phyloP scores from a whole-genome alignment of 2,329 filamentous ascomycete genomes.

The Colletotrichum zoysiae region DNA sequence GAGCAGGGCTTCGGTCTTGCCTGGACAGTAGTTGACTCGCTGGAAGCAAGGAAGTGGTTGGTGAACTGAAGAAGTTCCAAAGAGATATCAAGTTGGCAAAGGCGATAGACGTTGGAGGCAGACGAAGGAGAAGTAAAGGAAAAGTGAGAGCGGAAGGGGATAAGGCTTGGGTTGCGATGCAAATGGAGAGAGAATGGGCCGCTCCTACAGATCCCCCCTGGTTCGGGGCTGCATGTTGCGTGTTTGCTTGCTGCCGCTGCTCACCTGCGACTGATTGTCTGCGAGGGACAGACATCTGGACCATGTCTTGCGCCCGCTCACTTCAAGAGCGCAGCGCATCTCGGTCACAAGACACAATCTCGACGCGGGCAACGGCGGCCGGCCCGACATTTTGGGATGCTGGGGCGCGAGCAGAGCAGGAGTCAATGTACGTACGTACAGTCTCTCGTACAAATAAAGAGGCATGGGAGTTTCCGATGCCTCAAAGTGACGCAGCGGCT shows the following conservation, averaged over 20 bases:
- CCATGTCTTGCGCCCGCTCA: neutral
- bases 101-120: neutral
- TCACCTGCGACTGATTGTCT: neutral
- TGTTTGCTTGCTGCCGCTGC: neutral
- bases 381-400: neutral
- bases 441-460: no score
- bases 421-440: no score
- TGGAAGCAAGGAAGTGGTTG: neutral
- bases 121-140: neutral
- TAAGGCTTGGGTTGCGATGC: neutral
- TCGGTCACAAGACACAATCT: constrained; percentile 4
- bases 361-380: neutral
- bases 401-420: neutral
- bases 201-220: neutral
- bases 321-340: constrained; percentile 7
- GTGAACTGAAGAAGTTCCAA: neutral
- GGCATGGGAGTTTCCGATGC: no score
- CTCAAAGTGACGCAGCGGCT: no score
- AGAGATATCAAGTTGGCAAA: neutral
- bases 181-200: neutral
- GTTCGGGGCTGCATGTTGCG: neutral
- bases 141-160: neutral
- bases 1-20: neutral
- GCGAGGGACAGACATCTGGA: neutral
- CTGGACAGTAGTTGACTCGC: neutral